Evolutionary conservation across 306 rosid species (phyloP).

Genomic region (Quercus alba): DNA sequence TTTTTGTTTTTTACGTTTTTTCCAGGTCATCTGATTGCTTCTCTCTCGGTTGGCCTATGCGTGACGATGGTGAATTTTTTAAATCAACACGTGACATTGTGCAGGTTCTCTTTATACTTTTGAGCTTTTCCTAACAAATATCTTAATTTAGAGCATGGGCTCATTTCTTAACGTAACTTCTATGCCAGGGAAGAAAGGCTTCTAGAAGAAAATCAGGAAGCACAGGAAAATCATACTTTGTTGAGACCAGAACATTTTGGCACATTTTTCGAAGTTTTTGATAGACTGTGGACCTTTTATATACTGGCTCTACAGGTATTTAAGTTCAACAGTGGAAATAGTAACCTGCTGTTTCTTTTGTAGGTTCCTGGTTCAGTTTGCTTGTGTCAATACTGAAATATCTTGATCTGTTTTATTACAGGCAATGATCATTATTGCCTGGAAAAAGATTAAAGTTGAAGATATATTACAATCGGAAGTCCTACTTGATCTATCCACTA

Average conservation of each 20-base stretch:
- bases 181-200: constrained; percentile 71
- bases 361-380: constrained; percentile 5
- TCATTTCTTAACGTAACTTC: constrained; percentile 22
- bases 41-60: constrained; percentile 99
- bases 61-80: constrained; percentile 94
- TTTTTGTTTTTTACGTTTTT: constrained; percentile 11
- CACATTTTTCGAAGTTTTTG: constrained; percentile 87
- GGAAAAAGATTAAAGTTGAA: constrained; percentile 46
- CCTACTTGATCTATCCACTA: constrained; percentile 65
- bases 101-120: constrained; percentile 42
- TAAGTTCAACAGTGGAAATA: constrained; percentile 24
- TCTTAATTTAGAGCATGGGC: constrained; percentile 4
- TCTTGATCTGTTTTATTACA: constrained; percentile 28
- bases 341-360: not conserved
- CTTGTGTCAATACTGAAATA: constrained; percentile 17
- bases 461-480: constrained; percentile 63
- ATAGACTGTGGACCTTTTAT: constrained; percentile 96
- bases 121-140: constrained; percentile 4
- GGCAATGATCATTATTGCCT: constrained; percentile 77
- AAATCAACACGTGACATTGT: constrained; percentile 63
- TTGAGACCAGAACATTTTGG: constrained; percentile 89
- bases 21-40: constrained; percentile 87
- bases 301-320: constrained; percentile 81
- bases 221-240: constrained; percentile 81
- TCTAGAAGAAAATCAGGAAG: constrained; percentile 48